Base-by-base conservation (phyloP, 768 basidiomycete genomes). In the Boletus rufocinnamomeus region DNA sequence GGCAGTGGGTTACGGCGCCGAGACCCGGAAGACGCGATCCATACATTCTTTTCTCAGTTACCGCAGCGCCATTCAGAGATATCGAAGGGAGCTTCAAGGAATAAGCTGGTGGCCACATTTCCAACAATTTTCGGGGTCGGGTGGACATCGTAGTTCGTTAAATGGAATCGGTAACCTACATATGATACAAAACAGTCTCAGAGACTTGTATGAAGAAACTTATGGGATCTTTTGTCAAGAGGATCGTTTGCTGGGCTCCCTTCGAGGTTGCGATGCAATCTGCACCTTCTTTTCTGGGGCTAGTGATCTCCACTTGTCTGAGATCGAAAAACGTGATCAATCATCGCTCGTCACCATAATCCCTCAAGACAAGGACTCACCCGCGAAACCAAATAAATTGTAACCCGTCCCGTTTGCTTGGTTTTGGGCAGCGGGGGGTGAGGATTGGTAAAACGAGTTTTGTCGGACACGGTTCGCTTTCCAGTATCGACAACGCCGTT, bases 401-500 rank as follows among this genome's bases (percentile, higher is more conserved):
- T 64, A 68, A 41, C 53, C 51, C 49, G 52, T 50, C n/a, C 60
- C 60, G 28, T 23, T 59, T 25, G 56, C 57, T 52, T 66, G 61
- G 27, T 13, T 59, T 37, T 43, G 55, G 32, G 60, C 2, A 3
- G 56, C 6, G 25, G 66, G 9, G 17, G 68, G 1, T 0, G 70
- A 64, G 45, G 68, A 56, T 49, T 70, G 70, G 51, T 71, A 71
- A 58, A 72, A 71, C 13, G 70, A 71, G 43, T 14, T 32, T 49
- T 71, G 70, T 38, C 70, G 66, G 54, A 66, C 62, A 23, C 70
- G 70, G 37, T 56, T 72, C 11, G 70, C 70, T 35, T 56, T 71
- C 70, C 70, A 71, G 70, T 58, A 71, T 40, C 70, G 64, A 47
- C 66, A 68, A 34, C 70, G 70, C 59, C 72, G 70, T 11, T 66